Base-by-base conservation (phyloP, 2,329 filamentous ascomycete genomes). In the Tolypocladium pustulatum region DNA sequence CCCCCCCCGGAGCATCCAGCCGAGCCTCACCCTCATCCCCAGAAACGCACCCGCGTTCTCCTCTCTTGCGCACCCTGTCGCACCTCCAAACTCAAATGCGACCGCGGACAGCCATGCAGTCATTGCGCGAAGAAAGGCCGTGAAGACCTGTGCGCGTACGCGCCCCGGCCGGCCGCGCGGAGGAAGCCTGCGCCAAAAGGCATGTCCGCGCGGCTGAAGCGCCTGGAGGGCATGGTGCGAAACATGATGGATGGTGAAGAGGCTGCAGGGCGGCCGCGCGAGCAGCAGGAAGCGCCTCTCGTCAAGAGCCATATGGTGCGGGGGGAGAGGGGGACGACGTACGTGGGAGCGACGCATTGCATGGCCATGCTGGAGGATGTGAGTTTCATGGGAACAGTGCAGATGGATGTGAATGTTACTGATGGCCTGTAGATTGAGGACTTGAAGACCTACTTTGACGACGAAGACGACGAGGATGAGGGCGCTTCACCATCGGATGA, bases 361-460 rank as follows among this genome's bases (percentile, higher is more conserved):
- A 79, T 83, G 72, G 82, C 82, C 2, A 83, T 85, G 68, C 69
- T 85, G 13, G 79, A 84, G 65, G 80, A 85, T 72, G 81, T 84
- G 63, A 74, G 77, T 70, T 37, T 25, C 25, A 6, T 12, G 34
- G 20, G 15, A 7, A 6, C 37, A 17, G 1, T 27, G 36, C 2
- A 10, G 36, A 40, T 10, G 36, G 15, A 13, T 1, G 2, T 15
- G 41, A 25, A 12, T 15, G 15, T 36, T 51, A 38, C 57, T 66
- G 25, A 68, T 57, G 15, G 3, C 20, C 22, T 36, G 13, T 63
- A 84, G 80, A 83, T 85, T 54, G 80, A 84, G 65, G 81, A 84
- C 58, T 71, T 85, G 10, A 83, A 83, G 67, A 74, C 71, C 58
- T 84, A 81, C 62, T 84, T 85, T 65, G 78, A 82, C 30, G 76